phyloP scores from a whole-genome alignment of 805 yeast species.

The Candida suzukii region DNA sequence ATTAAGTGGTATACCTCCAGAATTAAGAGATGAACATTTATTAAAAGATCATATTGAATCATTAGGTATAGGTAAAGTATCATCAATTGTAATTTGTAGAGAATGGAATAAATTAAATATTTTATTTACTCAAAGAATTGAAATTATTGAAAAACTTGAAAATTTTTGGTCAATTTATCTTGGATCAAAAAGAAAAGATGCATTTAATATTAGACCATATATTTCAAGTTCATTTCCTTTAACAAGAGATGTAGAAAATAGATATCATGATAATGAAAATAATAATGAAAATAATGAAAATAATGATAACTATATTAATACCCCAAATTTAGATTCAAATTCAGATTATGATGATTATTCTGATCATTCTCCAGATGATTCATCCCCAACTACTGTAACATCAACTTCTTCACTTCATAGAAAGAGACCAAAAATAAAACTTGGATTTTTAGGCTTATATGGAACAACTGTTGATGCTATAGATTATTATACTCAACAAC shows the following conservation, averaged over 20 bases:
- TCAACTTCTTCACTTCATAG: conserved; percentile 13
- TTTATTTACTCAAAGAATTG: conserved; percentile 53
- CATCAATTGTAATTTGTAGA: conserved; percentile 69
- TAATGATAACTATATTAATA: not conserved
- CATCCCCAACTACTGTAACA: not conserved
- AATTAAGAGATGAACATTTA: conserved; percentile 63
- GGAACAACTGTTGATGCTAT: conserved; percentile 80
- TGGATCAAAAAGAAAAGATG: conserved; percentile 27
- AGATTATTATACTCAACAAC: conserved; percentile 60
- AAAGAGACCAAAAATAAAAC: conserved; percentile 55
- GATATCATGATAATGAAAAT: conserved; percentile 13
- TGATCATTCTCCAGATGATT: conserved; percentile 1
- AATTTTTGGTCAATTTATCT: conserved; percentile 65
- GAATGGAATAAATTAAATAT: conserved; percentile 77
- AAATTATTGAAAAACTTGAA: conserved; percentile 54
- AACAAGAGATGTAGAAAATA: conserved; percentile 7
- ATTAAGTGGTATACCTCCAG: conserved; percentile 82
- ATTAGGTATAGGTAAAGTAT: conserved; percentile 74
- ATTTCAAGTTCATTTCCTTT: conserved; percentile 19
- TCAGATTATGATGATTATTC: conserved; percentile 14
- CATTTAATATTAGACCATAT: conserved; percentile 19
- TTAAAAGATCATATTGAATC: conserved; percentile 70
- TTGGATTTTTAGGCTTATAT: conserved; percentile 53
- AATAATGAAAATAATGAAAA: not conserved
- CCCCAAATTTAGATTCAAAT: conserved; percentile 8